Evolutionary conservation across 1,284 basidiomycete species (phyloP), one percentile per base, ranked within the genome.

Genomic region (Porodaedalea pini): DNA sequence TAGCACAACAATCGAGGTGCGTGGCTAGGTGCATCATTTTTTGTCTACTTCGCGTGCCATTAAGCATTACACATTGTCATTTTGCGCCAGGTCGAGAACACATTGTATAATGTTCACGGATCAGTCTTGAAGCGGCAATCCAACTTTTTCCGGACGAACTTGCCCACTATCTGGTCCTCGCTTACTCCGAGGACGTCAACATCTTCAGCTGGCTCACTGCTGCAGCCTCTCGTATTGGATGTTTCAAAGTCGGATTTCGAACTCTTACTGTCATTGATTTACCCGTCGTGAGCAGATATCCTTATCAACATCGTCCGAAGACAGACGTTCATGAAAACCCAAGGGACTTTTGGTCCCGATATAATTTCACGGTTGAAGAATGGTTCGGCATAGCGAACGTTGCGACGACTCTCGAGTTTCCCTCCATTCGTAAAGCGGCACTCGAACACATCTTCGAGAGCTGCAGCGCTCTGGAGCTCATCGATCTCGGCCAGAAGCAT

Each of bases 211-310:
- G 43, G 40, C 21, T 34, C 41, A 19, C 6, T 21, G 23, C 31
- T 7, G 7, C 23, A 45, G 11, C 54, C 44, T 17, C 19, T 48
- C 27, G 32, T 27, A 6, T 21, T 55, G 19, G 54, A 49, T 17
- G 32, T 48, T 19, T 4, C 19, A n/a, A 49, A 48, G 13, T n/a
- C 7, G 17, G 44, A 48, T 11, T 55, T 55, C 32, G 54, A 55
- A n/a, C 54, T 55, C 23, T 36, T 55, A 5, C 25, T 55, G n/a
- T 23, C 13, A 2, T 25, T 55, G 8, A 37, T 55, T 17, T 55
- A 55, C 19, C 54, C 54, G 5, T 21, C 17, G 54, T 48, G 17
- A 27, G 54, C n/a, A n/a, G 29, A 4, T 17, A 23, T 23, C 5
- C 6, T 29, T 31, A 32, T 17, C 3, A 25, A 2, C 8, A 7